Percentiles rank a stretch among this genome's conserved stretches.
Conservation (phyloP, 2,329 filamentous ascomycete genomes). For the Scortechinia acanthostroma region DNA sequence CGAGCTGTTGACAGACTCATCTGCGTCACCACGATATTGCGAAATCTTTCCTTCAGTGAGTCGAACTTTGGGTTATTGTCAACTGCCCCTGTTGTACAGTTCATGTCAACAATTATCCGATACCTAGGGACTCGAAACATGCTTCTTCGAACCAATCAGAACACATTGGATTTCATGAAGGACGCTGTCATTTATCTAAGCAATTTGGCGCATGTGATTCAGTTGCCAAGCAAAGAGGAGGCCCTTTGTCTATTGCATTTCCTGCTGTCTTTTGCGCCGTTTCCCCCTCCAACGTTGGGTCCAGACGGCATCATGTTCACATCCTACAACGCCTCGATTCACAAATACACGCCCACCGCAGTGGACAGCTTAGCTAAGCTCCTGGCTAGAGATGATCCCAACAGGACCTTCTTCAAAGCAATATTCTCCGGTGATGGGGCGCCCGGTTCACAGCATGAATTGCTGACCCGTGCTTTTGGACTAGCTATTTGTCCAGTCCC, state of each 20-base stretch:
- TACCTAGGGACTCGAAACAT: slow-evolving; percentile 64
- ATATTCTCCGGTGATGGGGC: slow-evolving; percentile 56
- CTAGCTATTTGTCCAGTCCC: slow-evolving; percentile 63
- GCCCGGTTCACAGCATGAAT: slow-evolving; percentile 47
- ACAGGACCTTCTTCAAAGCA: slow-evolving; percentile 57
- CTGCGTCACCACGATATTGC: slow-evolving; percentile 63
- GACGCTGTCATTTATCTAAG: slow-evolving; percentile 66
- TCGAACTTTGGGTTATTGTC: slow-evolving; percentile 52
- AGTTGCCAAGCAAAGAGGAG: slow-evolving; percentile 61
- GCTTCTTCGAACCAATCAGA: slow-evolving; percentile 56
- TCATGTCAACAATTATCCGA: slow-evolving; percentile 59
- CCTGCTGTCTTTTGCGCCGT: slow-evolving; percentile 62
- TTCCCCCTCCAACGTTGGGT: slow-evolving; percentile 39
- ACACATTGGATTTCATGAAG: slow-evolving; percentile 72
- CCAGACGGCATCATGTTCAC: slow-evolving; percentile 47
- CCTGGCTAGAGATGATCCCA: slow-evolving; percentile 68
- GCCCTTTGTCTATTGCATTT: slow-evolving; percentile 63
- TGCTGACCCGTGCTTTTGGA: slow-evolving; percentile 62
- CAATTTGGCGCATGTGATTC: slow-evolving; percentile 59
- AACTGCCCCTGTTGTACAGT: slow-evolving; percentile 53
- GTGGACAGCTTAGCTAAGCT: slow-evolving; percentile 67
- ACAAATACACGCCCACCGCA: slow-evolving; percentile 64
- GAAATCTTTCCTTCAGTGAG: slow-evolving; percentile 63
- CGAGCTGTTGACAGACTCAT: slow-evolving; percentile 62
- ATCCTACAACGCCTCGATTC: slow-evolving; percentile 54